Evolutionary conservation across 169 alveolate genomes (phyloP).

Genomic region (Hepatocystis sp.): DNA sequence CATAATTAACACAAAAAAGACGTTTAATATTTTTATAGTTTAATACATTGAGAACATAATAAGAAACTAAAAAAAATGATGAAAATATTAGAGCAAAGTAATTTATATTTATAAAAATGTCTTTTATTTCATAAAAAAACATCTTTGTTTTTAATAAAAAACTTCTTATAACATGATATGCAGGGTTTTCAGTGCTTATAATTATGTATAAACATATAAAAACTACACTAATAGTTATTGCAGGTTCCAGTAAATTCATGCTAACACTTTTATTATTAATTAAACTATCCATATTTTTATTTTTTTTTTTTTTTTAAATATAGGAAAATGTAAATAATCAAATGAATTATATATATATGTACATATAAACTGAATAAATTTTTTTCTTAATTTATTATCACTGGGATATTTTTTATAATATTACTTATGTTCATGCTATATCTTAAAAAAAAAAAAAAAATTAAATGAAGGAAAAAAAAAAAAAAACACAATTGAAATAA

Average conservation of each 20-base stretch:
- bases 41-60: constrained; percentile 33
- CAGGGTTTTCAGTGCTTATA: constrained; percentile 45
- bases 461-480: too few species aligned
- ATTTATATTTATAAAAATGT: constrained; percentile 53
- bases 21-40: constrained; percentile 24
- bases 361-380: too few species aligned
- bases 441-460: constrained; percentile 1
- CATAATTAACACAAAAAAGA: constrained; percentile 52
- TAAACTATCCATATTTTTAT: constrained; percentile 26
- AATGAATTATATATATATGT: too few species aligned
- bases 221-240: constrained; percentile 44
- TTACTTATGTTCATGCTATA: neutral
- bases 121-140: constrained; percentile 50
- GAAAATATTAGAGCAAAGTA: constrained; percentile 54
- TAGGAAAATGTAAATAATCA: neutral
- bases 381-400: too few species aligned
- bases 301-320: neutral
- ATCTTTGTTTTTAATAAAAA: constrained; percentile 30
- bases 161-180: constrained; percentile 20
- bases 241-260: constrained; percentile 40
- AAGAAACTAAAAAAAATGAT: constrained; percentile 53
- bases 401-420: too few species aligned
- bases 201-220: constrained; percentile 63
- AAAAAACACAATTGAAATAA: too few species aligned
- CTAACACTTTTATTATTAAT: constrained; percentile 8